Base-by-base conservation (phyloP, 2,329 filamentous ascomycete genomes). In the Botrytis galanthina region DNA sequence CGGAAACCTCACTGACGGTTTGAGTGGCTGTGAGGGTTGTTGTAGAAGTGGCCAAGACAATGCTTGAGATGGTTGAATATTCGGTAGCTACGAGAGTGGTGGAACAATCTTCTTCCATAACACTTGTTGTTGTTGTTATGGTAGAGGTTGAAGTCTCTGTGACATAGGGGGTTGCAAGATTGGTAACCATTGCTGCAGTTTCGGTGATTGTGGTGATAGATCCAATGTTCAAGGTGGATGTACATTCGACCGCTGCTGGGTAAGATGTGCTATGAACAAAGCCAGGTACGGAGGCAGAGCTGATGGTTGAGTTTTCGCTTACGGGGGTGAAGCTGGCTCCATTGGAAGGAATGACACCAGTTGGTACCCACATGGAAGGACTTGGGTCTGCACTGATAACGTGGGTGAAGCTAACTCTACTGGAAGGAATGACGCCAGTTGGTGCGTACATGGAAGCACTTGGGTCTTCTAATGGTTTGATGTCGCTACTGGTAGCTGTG, bases 111-210 rank as follows among this genome's bases (percentile, higher is more conserved):
- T 22, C 35, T 14, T 18, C 22, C 60, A 62, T 39, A 4, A 62
- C 14, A 39, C 60, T 62, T 18, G 60, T 39, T 14, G 60, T 62
- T 26, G 60, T 62, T 16, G 60, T 62, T 37, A 62, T 62, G 4
- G 60, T 62, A 14, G 60, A 62, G 22, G 60, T 62, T 16, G 60
- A 62, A n/a, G 37, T 62, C 37, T 62, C 60, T 16, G 60, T 62
- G 35, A 62, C 16, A 5, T 42, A 62, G 35, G 35, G 35, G n/a
- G 60, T 62, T 16, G 35, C 60, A n/a, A 62, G 60, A 39, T 62
- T 62, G 60, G 60, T 62, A 37, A 62, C 37, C 26, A 37, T n/a
- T 42, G 60, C 37, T 26, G 60, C 60, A 14, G 37, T 62, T 39
- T 62, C 35, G 12, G 60, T 62, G 37, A 62, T 62, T 39, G 60